Conservation (phyloP, 495 filamentous ascomycete genomes). For the Trypethelium eluteriae region DNA sequence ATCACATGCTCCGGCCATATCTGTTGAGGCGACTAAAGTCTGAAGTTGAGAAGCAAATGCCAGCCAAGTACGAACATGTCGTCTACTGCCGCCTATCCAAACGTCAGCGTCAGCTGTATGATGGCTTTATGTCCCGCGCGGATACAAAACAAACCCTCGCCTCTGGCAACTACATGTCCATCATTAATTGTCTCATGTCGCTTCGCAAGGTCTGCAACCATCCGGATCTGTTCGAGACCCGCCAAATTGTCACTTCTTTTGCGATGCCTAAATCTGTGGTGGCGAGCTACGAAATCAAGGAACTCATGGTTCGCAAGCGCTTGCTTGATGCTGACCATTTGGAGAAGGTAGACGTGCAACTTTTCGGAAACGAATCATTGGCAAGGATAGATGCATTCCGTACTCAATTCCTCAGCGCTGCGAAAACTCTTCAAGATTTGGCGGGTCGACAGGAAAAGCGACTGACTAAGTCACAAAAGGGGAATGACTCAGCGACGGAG, state of each 20-base stretch:
- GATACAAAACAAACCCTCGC: constrained; percentile 80
- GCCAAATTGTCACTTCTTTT: constrained; percentile 94
- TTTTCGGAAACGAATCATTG: constrained; percentile 58
- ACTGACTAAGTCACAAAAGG: constrained; percentile 39
- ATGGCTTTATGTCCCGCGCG: constrained; percentile 91
- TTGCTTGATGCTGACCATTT: constrained; percentile 60
- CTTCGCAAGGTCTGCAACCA: constrained; percentile 98
- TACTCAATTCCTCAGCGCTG: constrained; percentile 34
- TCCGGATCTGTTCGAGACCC: constrained; percentile 94
- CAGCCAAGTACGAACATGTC: constrained; percentile 93
- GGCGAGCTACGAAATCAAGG: constrained; percentile 71
- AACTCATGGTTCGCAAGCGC: constrained; percentile 59
- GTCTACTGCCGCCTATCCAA: constrained; percentile 92
- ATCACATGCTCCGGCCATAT: constrained; percentile 87
- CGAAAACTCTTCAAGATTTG: constrained; percentile 32
- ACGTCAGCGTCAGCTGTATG: constrained; percentile 88
- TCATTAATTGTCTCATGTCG: constrained; percentile 98
- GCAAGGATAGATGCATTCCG: constrained; percentile 38
- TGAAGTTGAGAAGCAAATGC: constrained; percentile 99
- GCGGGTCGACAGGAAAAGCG: constrained; percentile 49
- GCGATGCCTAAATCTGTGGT: constrained; percentile 78
- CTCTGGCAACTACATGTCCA: constrained; percentile 95
- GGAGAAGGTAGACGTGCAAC: constrained; percentile 59
- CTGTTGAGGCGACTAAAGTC: constrained; percentile 88
- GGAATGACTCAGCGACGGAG: constrained; percentile 54